Evolutionary conservation across 352 stramenopile species (phyloP), one percentile per base, ranked within the genome.

Genomic region (Globisporangium acanthophoron): DNA sequence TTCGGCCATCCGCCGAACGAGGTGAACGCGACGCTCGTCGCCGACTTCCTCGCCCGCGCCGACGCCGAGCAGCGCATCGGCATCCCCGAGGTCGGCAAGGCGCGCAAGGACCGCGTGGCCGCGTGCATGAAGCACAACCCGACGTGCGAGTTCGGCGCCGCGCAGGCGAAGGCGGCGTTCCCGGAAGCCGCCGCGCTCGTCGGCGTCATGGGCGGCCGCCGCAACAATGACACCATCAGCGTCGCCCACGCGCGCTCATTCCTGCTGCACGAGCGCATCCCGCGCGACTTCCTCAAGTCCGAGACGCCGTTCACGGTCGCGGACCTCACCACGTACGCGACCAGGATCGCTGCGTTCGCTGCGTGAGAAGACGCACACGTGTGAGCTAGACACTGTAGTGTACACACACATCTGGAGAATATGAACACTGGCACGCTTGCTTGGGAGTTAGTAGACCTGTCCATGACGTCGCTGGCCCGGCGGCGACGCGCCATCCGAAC

Each of bases 81-180:
- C 7, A 61, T 77, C 37, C 29, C 50, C 79, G 52, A 27, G 83
- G 1, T 73, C 52, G 0, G 53, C 62, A 27, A 27, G 5, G 47
- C 61, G 9, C 73, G 80, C 24, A 72, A 72, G 45, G 65, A 62
- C n/a, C 73, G 73, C 1, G 52, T 73, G 5, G 60, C 58, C 0
- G 46, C 63, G 44, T 78, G 69, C 49, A 16, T 64, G 21, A 46
- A 63, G 24, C 69, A 61, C 47, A 74, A 82, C 68, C 68, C 73
- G 18, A 56, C 66, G 46, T 66, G 73, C 39, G 24, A 27, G 24
- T 27, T 27, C 24, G 24, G 24, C 24, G 24, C 24, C 24, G 24
- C 24, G 24, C 24, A 27, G 24, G 24, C 24, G 24, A 27, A 27
- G 24, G 24, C 24, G 1, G 24, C 24, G 24, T 27, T 27, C 24